Base-by-base conservation (phyloP, 768 basidiomycete genomes). In the Piloderma croceum region DNA sequence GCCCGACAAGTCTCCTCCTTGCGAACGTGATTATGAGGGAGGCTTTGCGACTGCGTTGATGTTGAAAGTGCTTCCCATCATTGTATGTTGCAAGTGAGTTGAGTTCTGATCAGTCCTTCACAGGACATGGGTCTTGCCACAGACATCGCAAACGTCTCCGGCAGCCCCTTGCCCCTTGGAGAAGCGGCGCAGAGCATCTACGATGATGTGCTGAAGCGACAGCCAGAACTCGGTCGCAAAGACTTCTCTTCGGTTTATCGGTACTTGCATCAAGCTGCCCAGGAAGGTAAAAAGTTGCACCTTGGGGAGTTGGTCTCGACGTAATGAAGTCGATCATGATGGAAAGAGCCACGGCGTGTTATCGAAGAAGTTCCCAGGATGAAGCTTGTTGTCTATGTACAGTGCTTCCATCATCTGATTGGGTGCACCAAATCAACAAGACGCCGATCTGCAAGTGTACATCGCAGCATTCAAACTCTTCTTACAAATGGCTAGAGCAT, bases 121-220 rank as follows among this genome's bases (percentile, higher is more conserved):
- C 45, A 92, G 89, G 90, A 94, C 55, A 80, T 94, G 80, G 76
- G 83, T 33, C 74, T 93, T 22, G 91, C 90, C 2, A 76, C 67
- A 21, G 69, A 79, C 39, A 73, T 84, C 7, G 87, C 79, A 12
- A 58, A 60, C 23, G 60, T 68, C 13, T 58, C 66, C 18, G 60
- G 58, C 4, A 76, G 67, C 24, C 68, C 77, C 3, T 56, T 89
- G 41, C 84, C 84, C 12, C 61, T 92, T 4, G 88, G 81, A 12
- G 61, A 71, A 43, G 73, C 75, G 3, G 85, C 87, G 6, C 68
- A 76, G 49, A 57, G 62, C 3, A 56, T 92, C 20, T 93, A 93
- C 58, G 60, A 60, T 4, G 62, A 68, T 20, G 73, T 79, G 36
- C 63, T 84, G 3, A 47, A 61, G 49, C 60, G 65, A 35, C 66